Evolutionary conservation across 192 early-diverging fungal species (phyloP), one percentile per base, ranked within the genome.

Genomic region (Gigaspora rosea): DNA sequence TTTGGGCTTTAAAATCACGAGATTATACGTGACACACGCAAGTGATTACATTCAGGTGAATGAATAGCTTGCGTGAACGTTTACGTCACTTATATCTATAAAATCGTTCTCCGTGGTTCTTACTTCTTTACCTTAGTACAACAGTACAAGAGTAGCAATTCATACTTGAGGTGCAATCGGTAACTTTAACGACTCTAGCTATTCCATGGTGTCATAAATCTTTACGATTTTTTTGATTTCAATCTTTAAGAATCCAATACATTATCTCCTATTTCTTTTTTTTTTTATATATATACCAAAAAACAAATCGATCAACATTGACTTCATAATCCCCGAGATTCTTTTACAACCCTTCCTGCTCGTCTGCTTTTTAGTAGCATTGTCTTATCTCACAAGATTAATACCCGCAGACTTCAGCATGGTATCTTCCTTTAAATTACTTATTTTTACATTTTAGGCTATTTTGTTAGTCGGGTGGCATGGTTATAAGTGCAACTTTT

Each of bases 301-400:
- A n/a, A 32, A 66, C 64, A 77, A 77, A 52, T 69, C 63, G 67
- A 59, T 77, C 75, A 77, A 68, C 67, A 77, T 77, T 77, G 75
- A 77, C 75, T 70, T 68, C 75, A 66, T 70, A 77, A 77, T 36
- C 50, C 66, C 75, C 41, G 61, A 77, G 63, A 51, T 33, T 69
- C 33, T 75, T 67, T 54, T 77, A 68, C 63, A 64, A 64, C 22
- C 69, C 32, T n/a, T 77, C 75, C 75, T 77, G 61, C 48, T 77
- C 46, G 75, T 63, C 66, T 77, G 57, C 75, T 77, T 77, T 69
- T 12, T 77, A n/a, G 48, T 77, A 64, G 67, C 32, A 10, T 64
- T 69, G 49, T 51, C 49, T 54, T 70, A 70, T 16, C 75, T 77
- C 66, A 52, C 67, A 48, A 41, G 63, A 70, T 51, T 22, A 58